Evolutionary conservation across 495 filamentous ascomycete species (phyloP).

Genomic region (Aspergillus nidulans): DNA sequence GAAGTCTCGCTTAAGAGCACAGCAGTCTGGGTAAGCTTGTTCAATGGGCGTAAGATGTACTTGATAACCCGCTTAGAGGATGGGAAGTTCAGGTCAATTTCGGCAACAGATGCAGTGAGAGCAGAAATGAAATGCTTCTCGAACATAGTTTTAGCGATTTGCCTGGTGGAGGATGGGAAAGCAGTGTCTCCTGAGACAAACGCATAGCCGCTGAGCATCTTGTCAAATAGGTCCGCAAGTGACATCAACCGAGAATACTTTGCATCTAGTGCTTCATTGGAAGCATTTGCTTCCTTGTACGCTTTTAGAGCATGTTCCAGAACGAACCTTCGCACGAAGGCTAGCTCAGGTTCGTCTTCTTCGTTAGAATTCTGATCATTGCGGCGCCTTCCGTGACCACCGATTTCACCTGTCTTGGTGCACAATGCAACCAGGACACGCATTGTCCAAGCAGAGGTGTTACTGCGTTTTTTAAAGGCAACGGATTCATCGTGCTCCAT

Average conservation of each 20-base stretch:
- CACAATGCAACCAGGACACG: conserved; percentile 83
- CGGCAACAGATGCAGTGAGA: conserved; percentile 86
- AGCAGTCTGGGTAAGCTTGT: conserved; percentile 81
- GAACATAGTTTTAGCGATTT: conserved; percentile 91
- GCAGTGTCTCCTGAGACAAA: conserved; percentile 45
- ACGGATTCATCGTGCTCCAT: conserved; percentile 72
- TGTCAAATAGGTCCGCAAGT: conserved; percentile 86
- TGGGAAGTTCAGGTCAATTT: conserved; percentile 93
- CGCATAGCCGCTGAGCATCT: conserved; percentile 79
- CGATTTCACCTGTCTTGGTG: conserved; percentile 73
- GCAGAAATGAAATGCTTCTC: conserved; percentile 91
- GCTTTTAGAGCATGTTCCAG: conserved; percentile 88
- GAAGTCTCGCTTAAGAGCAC: conserved; percentile 73
- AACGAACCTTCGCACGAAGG: conserved; percentile 90
- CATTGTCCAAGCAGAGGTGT: conserved; percentile 80
- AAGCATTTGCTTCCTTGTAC: conserved; percentile 82
- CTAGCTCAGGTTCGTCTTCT: conserved; percentile 80
- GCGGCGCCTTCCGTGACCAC: conserved; percentile 34
- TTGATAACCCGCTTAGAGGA: conserved; percentile 90
- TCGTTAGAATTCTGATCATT: conserved; percentile 50
- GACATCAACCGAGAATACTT: conserved; percentile 84
- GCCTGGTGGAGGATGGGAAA: conserved; percentile 51
- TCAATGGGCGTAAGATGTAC: conserved; percentile 86
- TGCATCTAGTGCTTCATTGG: conserved; percentile 73
- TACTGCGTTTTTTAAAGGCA: conserved; percentile 72